These are phyloP conservation scores for Ophiorrhiza pumila DNA, from an alignment of 257 asterid genomes.

Conservation along the genomic window DNA sequence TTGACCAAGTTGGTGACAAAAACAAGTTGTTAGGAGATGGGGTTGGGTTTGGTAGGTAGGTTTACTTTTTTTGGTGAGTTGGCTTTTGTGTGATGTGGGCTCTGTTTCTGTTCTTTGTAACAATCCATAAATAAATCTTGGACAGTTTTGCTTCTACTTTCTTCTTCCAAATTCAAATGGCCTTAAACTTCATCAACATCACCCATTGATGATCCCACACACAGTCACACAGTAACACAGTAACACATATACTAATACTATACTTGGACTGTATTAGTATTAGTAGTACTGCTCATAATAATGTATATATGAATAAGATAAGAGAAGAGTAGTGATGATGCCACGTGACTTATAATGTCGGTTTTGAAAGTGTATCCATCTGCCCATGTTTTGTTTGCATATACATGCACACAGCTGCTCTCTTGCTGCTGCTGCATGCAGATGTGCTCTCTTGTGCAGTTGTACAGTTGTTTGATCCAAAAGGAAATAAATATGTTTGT, in stretches of 20 bases:
- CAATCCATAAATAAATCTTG: background rate
- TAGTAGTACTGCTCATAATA: too few relatives aligned
- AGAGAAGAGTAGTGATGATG: slow-evolving; percentile 6
- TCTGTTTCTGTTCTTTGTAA: background rate
- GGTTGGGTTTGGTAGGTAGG: slow-evolving; percentile 89
- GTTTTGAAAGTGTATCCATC: slow-evolving; percentile 9
- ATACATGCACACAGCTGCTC: background rate
- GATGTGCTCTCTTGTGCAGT: background rate
- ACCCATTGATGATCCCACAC: background rate
- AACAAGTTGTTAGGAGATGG: slow-evolving; percentile 44
- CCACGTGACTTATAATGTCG: slow-evolving; percentile 22
- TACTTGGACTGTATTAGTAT: too few relatives aligned
- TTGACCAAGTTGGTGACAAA: slow-evolving; percentile 73
- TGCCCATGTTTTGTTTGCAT: slow-evolving; percentile 13
- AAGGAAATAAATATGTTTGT: background rate
- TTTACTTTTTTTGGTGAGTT: slow-evolving; percentile 50
- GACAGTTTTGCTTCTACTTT: slow-evolving; percentile 2
- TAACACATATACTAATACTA: too few relatives aligned
- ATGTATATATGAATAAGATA: too few relatives aligned
- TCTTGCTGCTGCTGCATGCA: too few relatives aligned
- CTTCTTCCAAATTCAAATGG: background rate
- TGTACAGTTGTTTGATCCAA: background rate
- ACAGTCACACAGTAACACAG: too few relatives aligned
- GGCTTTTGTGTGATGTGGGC: slow-evolving; percentile 36
- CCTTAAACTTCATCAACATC: background rate